Evolutionary conservation across 257 asterid species (phyloP), one percentile per base, ranked within the genome.

Genomic region (Capsicum rhomboideum): DNA sequence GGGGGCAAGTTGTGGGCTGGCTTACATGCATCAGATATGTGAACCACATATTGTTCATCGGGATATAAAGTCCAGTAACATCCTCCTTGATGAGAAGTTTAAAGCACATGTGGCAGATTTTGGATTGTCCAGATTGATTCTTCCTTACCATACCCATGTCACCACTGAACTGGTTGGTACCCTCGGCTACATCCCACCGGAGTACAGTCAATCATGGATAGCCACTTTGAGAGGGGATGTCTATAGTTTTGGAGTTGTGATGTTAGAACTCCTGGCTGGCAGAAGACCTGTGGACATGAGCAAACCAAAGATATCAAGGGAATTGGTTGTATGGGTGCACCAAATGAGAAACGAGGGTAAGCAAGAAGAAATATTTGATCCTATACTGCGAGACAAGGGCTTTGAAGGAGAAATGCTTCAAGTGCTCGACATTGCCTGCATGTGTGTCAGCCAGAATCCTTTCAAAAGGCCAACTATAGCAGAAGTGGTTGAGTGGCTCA

Each of bases 21-120:
- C 98, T 64, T 96, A 96, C 92, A 96, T 96, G 97, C 99, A 95
- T 89, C 94, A 87, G 74, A 83, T 89, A 69, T 96, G 99, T 42
- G 97, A 96, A 72, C 99, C 99, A 53, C 99, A 96, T 86, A 95
- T 96, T 5, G 93, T 96, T 85, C 99, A 96, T 68, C 98, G 99
- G 5, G 99, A 96, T 63, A 85, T 96, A 18, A 96, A 96, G 87
- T 96, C 98, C 77, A 96, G 99, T 75, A 96, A 96, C 91, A 96
- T 96, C 78, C 98, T 96, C 72, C 93, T 96, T 2, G 97, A 96
- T 81, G 94, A 90, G 6, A 89, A 93, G 85, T 94, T 96, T 34
- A 93, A 92, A 82, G 98, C 99, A 58, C 96, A 93, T 37, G 98
- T 96, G 34, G 99, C 99, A 3, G 99, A 96, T 89, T 96, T 96